Evolutionary conservation across 1,284 basidiomycete genomes (phyloP), one percentile per base, ranked within the genome.

Genomic region (Neotropicomus parvogracilis): DNA sequence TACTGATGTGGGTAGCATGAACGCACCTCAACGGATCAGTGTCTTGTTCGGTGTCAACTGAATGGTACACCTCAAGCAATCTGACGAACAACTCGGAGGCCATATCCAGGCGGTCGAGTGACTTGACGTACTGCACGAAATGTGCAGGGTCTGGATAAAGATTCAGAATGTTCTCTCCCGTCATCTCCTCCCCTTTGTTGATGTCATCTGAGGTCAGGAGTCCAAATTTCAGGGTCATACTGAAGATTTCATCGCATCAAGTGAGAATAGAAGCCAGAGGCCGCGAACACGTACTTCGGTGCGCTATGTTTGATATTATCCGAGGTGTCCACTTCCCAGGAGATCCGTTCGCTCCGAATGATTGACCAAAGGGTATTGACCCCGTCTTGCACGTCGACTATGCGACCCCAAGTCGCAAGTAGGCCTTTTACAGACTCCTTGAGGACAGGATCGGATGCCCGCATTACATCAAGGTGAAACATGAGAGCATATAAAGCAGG

Each of bases 361-460:
- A 91, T 70, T 4, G 66, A 66, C 83, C 82, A 85, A 2, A 92
- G 57, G 0, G 75, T 73, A n/a, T 71, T 67, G 16, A 80, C 60
- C 2, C 77, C 87, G 46, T 84, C 80, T 6, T 69, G 58, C 12
- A 66, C 58, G 20, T 71, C 70, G 0, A 83, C 75, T 3, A 88
- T 74, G 53, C 84, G 79, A 1, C 81, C 88, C 91, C 90, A 93
- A 0, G 83, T 84, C 2, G 72, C 63, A 26, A 93, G 66, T 17
- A 91, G 62, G 8, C 79, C 79, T 19, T 67, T 71, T 3, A 86
- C 67, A 9, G 76, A 75, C 52, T 84, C 81, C 45, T 73, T 79
- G 11, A 87, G 48, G 0, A 71, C 62, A 0, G 85, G 83, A 59
- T 89, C 85, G 3, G 81, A 74, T 3, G 79, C 77, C 54, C 77